Conservation (phyloP, 306 rosid genomes). For the Argentina anserina region DNA sequence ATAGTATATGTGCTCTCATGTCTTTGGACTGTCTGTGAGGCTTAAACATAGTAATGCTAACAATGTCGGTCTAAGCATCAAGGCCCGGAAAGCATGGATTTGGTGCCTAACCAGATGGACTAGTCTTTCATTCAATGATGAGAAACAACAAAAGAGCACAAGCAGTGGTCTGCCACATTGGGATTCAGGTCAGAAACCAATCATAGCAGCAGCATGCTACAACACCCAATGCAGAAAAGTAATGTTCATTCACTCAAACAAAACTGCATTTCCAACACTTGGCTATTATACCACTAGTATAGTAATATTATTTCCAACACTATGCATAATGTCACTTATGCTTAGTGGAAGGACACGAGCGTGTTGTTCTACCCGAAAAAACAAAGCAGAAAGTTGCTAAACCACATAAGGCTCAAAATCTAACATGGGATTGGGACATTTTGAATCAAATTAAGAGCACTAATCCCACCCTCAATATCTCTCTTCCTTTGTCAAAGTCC, state of each 20-base stretch:
- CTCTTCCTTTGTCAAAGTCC: conserved; percentile 47
- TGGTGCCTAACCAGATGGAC: conserved; percentile 16
- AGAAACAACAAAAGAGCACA: conserved; percentile 16
- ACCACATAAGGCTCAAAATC: conserved; percentile 34
- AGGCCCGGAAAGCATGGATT: conserved; percentile 28
- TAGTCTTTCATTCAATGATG: conserved; percentile 6
- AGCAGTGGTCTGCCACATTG: conserved; percentile 32
- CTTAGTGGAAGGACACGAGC: conserved; percentile 39
- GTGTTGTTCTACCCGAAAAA: conserved; percentile 17
- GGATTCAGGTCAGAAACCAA: conserved; percentile 13
- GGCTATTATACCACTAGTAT: conserved; percentile 2
- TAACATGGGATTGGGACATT: conserved; percentile 34
- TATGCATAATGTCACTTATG: conserved; percentile 12
- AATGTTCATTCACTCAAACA: conserved; percentile 18
- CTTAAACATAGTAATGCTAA: neutral
- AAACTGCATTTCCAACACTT: conserved; percentile 3
- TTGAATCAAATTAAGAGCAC: conserved; percentile 41
- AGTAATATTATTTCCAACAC: neutral
- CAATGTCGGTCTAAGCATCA: neutral
- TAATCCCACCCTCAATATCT: neutral
- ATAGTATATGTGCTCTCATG: neutral
- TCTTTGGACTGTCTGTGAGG: neutral
- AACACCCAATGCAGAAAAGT: conserved; percentile 6
- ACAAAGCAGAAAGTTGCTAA: conserved; percentile 33
- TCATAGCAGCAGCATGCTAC: conserved; percentile 12